Conservation (phyloP, 2,329 filamentous ascomycete genomes). For the Colletotrichum trifolii region DNA sequence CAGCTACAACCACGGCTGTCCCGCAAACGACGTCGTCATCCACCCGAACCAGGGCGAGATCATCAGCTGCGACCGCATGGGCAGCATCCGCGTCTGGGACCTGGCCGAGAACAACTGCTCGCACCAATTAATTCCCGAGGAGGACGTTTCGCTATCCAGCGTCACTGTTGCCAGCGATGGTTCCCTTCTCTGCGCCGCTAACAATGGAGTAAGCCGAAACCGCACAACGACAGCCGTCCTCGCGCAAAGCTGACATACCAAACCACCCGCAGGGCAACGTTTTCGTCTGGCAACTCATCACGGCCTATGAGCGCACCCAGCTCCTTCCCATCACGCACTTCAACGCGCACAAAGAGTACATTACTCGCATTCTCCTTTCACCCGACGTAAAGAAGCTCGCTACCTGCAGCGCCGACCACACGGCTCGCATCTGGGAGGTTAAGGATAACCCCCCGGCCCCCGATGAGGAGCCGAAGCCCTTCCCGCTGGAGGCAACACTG, state of each 20-base stretch:
- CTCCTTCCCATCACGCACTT: slow-evolving; percentile 90
- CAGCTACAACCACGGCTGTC: slow-evolving; percentile 89
- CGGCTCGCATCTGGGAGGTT: slow-evolving; percentile 96
- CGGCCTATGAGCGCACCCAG: slow-evolving; percentile 83
- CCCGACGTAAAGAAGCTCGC: slow-evolving; percentile 95
- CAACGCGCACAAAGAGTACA: slow-evolving; percentile 90
- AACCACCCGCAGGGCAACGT: slow-evolving; percentile 80
- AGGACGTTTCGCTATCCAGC: slow-evolving; percentile 92
- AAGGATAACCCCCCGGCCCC: slow-evolving; percentile 69
- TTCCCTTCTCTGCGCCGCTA: slow-evolving; percentile 90
- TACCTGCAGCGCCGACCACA: slow-evolving; percentile 92
- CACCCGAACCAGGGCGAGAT: slow-evolving; percentile 99
- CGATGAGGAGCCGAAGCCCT: slow-evolving; percentile 64
- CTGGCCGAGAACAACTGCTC: slow-evolving; percentile 96
- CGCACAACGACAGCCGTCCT: background rate
- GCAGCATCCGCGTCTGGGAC: slow-evolving; percentile 96
- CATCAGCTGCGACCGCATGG: slow-evolving; percentile 93
- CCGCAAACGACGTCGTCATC: slow-evolving; percentile 98
- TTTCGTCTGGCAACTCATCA: slow-evolving; percentile 95
- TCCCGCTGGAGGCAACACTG: slow-evolving; percentile 86
- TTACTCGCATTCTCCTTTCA: slow-evolving; percentile 89
- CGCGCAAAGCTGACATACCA: background rate
- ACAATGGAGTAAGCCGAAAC: slow-evolving; percentile 75
- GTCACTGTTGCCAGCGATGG: slow-evolving; percentile 97
- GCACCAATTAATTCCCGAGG: slow-evolving; percentile 95